Evolutionary conservation across 768 basidiomycete species (phyloP), one percentile per base, ranked within the genome.

Genomic region (Trametes meyenii): DNA sequence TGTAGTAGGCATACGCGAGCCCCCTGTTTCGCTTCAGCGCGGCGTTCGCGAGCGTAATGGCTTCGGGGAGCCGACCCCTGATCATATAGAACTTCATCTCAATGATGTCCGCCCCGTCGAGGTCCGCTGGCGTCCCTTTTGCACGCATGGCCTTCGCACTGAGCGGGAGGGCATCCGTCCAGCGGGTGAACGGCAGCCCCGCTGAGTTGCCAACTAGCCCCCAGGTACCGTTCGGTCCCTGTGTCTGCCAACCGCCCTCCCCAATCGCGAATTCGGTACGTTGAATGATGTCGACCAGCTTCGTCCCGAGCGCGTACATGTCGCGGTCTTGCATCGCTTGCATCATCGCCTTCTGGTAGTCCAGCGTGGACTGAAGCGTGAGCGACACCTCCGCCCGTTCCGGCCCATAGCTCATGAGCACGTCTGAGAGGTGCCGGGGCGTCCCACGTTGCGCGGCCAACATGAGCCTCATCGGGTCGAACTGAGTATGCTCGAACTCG

Each of bases 1-100:
- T 81, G 58, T 88, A 87, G 58, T 86, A 83, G 66, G 81, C 86
- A 69, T 87, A 88, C 0, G 82, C 83, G 23, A 81, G 75, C 26
- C 80, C 73, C 1, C 85, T 84, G 60, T 79, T 85, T 24, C 85
- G 81, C 54, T 79, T 66, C 23, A 87, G 69, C 1, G 76, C 78
- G 42, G 75, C 74, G 55, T 76, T 74, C 1, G 83, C 85, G 7
- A 79, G 64, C 16, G 70, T 70, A 43, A 80, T 74, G 1, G 85
- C 84, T 14, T 83, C 79, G 5, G 75, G 67, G 23, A 83, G 72
- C 26, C 79, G 78, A 16, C 76, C 73, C 55, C 74, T 77, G 69
- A 83, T 77, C 69, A 87, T 80, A 50, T 70, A 63, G 66, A 71
- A 82, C 65, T 88, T 87, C 73, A 87, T 81, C 33, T 88, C 85